Percentiles rank a stretch among this genome's conserved stretches.
Evolutionary conservation across 768 basidiomycete genomes (phyloP).

Genomic region (Leucogyrophana mollusca): DNA sequence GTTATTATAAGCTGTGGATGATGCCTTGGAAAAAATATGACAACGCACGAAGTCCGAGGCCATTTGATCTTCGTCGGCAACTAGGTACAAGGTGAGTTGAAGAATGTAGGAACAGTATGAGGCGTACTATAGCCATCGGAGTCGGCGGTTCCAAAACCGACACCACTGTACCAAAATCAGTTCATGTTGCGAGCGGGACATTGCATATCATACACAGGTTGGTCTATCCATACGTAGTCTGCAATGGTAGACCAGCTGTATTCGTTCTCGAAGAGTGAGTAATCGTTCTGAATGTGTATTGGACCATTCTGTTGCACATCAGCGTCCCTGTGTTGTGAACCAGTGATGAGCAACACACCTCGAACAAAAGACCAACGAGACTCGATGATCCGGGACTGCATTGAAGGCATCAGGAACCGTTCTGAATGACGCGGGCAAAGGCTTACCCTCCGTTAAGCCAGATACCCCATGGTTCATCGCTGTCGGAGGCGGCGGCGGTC

Average conservation of each 20-base stretch:
- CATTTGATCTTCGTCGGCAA: conserved; percentile 65
- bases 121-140: conserved; percentile 54
- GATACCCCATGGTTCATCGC: conserved; percentile 62
- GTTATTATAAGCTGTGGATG: conserved; percentile 2
- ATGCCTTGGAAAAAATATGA: background rate
- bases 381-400: conserved; percentile 73
- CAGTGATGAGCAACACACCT: conserved; percentile 39
- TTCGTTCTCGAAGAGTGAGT: conserved; percentile 47
- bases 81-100: conserved; percentile 24
- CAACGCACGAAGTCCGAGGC: conserved; percentile 47
- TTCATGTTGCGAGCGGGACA: background rate
- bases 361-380: conserved; percentile 60
- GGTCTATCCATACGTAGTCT: conserved; percentile 74
- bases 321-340: background rate
- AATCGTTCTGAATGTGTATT: conserved; percentile 53
- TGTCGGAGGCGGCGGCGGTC: conserved; percentile 34
- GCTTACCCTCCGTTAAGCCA: conserved; percentile 76
- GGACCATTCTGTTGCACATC: conserved; percentile 58
- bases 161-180: conserved; percentile 39
- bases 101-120: background rate
- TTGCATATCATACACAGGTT: conserved; percentile 50
- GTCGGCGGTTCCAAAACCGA: conserved; percentile 66
- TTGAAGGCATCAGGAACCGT: no score
- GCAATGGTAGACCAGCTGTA: conserved; percentile 59
- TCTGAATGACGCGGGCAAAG: no score